phyloP scores from a whole-genome alignment of 305 asterid species.

The Fraxinus nigra region DNA sequence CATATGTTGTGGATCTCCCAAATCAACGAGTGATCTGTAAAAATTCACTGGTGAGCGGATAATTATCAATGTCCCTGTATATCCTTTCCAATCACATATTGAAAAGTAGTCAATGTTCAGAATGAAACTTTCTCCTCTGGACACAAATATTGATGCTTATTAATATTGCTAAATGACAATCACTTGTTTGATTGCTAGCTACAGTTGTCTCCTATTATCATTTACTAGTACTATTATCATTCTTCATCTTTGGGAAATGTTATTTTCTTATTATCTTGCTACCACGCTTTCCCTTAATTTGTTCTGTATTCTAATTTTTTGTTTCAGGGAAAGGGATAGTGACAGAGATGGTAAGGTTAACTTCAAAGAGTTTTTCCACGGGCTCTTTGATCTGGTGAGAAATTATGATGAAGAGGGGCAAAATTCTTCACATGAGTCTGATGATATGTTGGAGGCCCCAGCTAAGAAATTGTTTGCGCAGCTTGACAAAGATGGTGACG shows the following conservation, averaged over 20 bases:
- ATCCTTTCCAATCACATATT: background rate
- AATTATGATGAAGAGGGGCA: slow-evolving; percentile 71
- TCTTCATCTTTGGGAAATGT: background rate
- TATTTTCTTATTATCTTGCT: slow-evolving; percentile 7
- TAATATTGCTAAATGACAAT: slow-evolving; percentile 5
- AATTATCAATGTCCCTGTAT: background rate
- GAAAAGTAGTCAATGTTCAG: background rate
- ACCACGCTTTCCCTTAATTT: slow-evolving; percentile 6
- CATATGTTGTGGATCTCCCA: background rate
- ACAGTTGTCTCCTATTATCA: background rate
- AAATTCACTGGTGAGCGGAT: background rate
- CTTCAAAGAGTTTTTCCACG: slow-evolving; percentile 91
- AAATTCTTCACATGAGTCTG: slow-evolving; percentile 45
- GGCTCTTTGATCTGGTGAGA: slow-evolving; percentile 81
- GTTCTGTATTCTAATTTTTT: slow-evolving; percentile 6
- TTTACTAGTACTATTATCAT: background rate
- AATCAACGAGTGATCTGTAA: background rate
- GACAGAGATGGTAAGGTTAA: slow-evolving; percentile 80
- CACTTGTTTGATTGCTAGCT: background rate
- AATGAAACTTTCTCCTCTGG: background rate
- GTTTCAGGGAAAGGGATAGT: slow-evolving; percentile 82
- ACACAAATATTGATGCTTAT: background rate
- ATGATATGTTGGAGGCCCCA: slow-evolving; percentile 54
- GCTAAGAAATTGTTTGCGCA: slow-evolving; percentile 69
- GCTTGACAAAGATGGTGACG: slow-evolving; percentile 93